phyloP scores from a whole-genome alignment of 805 yeast species.

The Maudiozyma saulgeensis region DNA sequence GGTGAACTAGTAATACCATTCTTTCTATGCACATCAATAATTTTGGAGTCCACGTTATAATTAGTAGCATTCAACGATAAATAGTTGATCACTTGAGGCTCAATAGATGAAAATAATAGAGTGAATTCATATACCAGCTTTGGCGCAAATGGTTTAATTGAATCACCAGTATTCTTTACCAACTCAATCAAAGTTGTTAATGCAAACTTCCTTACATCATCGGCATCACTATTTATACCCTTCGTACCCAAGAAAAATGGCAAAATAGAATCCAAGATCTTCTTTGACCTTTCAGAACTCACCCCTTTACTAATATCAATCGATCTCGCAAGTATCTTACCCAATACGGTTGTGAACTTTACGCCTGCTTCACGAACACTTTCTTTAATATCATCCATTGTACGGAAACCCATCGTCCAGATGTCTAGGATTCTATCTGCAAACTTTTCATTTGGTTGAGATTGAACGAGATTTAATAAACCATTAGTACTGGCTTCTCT shows the following conservation, averaged over 20 bases:
- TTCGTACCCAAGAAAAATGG: constrained; percentile 73
- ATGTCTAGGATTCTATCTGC: constrained; percentile 49
- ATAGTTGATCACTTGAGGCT: constrained; percentile 84
- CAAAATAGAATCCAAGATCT: constrained; percentile 46
- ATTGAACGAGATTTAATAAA: constrained; percentile 55
- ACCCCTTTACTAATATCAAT: constrained; percentile 40
- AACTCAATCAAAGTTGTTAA: constrained; percentile 64
- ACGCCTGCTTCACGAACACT: constrained; percentile 80
- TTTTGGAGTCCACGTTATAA: constrained; percentile 60
- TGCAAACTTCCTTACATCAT: constrained; percentile 71
- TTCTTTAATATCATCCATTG: constrained; percentile 89
- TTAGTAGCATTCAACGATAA: constrained; percentile 81
- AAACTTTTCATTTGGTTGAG: constrained; percentile 43
- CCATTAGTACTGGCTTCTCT: constrained; percentile 81
- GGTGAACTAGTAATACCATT: constrained; percentile 75
- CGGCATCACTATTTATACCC: constrained; percentile 78
- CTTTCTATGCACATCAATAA: constrained; percentile 68
- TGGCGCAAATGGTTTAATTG: constrained; percentile 60
- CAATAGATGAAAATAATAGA: constrained; percentile 70
- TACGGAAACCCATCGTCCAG: constrained; percentile 83
- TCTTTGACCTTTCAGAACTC: constrained; percentile 32
- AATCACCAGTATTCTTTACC: constrained; percentile 51
- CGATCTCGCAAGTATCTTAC: constrained; percentile 50
- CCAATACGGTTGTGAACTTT: constrained; percentile 54
- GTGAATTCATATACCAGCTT: constrained; percentile 60